Evolutionary conservation across 495 filamentous ascomycete genomes (phyloP), one percentile per base, ranked within the genome.

Genomic region (Hyaloscypha bicolor): DNA sequence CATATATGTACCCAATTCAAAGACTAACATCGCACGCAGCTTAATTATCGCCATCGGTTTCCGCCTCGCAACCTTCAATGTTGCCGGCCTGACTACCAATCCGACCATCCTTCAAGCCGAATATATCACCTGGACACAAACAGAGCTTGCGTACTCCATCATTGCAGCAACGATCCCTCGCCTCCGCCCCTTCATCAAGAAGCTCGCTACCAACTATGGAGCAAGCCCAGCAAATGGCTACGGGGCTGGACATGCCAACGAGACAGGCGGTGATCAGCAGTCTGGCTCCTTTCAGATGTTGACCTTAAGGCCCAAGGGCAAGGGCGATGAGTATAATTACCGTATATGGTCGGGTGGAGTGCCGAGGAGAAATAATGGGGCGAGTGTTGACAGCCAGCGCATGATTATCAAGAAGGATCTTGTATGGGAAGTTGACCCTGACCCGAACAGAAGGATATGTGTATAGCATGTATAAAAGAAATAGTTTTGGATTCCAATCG

Each of bases 121-220:
- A 16, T 53, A 21, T 16, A 53, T 53, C 51, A 16, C 22, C 19
- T 53, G 51, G 51, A 53, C 51, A n/a, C 51, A 53, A 25, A 53
- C 51, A 9, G 51, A 53, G 51, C 51, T 53, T 16, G 22, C 19
- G 6, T 53, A 53, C 22, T 53, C 51, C 3, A 53, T 53, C 51
- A 53, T 53, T 8, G 51, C 51, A 53, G 51, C 9, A 8, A 53
- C 51, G 51, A 53, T 53, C 22, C 51, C 51, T 1, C 19, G 51
- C 19, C 51, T 53, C 51, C 51, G 51, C 6, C 51, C 51, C 19
- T 53, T 53, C 51, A 53, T 53, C 51, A 25, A n/a, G 22, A 53
- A 53, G 9, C 22, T 53, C 22, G 6, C 51, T 6, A 53, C 51
- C 51, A 21, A 53, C 22, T 53, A 53, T 53, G 51, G 51, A 6